Conservation (phyloP, 306 rosid genomes). For the Biancaea sappan region DNA sequence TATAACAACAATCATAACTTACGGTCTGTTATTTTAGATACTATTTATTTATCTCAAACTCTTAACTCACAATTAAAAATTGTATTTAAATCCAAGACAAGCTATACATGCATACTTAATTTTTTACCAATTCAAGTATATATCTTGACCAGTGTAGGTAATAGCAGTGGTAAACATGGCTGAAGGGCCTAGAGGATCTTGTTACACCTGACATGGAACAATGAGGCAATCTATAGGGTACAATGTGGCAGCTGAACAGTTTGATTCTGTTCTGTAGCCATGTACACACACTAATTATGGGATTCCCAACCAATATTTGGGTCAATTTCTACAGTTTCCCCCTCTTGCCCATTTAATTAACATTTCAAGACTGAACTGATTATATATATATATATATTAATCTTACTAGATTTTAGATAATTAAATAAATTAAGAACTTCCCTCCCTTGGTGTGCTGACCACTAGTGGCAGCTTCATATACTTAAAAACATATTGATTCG, state of each 20-base stretch:
- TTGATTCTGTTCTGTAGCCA: slow-evolving; percentile 46
- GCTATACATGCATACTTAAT: too few relatives aligned
- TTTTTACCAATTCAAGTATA: too few relatives aligned
- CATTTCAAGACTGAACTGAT: too few relatives aligned
- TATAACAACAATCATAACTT: too few relatives aligned
- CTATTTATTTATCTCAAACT: too few relatives aligned
- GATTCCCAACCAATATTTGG: slow-evolving; percentile 31
- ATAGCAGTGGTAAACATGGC: too few relatives aligned
- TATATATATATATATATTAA: background rate
- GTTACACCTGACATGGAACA: slow-evolving; percentile 19
- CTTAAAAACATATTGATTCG: slow-evolving; percentile 9
- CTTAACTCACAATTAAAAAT: too few relatives aligned
- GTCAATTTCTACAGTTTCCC: slow-evolving; percentile 35
- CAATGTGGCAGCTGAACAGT: slow-evolving; percentile 33
- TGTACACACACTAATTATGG: slow-evolving; percentile 12
- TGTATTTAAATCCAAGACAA: too few relatives aligned
- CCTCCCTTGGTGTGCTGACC: background rate
- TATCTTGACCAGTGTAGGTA: too few relatives aligned
- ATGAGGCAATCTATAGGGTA: background rate
- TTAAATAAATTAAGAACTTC: slow-evolving; percentile 6
- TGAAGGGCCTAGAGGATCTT: slow-evolving; percentile 7
- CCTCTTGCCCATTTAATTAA: background rate
- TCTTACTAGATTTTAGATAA: background rate
- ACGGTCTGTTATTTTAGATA: too few relatives aligned
- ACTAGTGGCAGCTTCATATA: background rate